Evolutionary conservation across 345 rosid genomes (phyloP).

Genomic region (Camelina sativa): DNA sequence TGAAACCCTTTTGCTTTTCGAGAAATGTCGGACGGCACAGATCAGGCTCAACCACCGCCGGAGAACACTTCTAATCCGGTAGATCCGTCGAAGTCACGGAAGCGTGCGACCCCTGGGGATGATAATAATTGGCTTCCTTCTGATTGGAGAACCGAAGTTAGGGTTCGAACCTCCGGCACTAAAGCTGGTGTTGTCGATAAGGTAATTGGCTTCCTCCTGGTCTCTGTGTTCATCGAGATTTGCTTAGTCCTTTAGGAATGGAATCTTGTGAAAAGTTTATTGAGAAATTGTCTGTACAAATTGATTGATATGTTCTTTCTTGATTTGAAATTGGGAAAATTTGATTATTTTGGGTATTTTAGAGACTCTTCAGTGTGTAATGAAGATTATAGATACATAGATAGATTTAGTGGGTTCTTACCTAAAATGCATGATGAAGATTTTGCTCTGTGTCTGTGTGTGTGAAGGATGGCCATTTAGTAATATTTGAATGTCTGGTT

Average conservation of each 20-base stretch:
- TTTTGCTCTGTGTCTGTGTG: background rate
- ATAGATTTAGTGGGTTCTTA: background rate
- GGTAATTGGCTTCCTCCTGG: constrained; percentile 45
- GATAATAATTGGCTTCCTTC: constrained; percentile 59
- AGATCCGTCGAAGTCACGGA: constrained; percentile 31
- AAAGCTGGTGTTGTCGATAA: constrained; percentile 75
- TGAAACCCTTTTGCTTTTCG: background rate
- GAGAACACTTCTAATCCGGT: constrained; percentile 12
- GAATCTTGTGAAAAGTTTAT: too few relatives aligned
- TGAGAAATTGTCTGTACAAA: background rate
- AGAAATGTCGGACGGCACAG: constrained; percentile 27
- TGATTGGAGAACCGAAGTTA: constrained; percentile 74
- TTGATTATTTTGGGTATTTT: background rate
- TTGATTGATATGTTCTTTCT: background rate
- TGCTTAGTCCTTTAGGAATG: background rate
- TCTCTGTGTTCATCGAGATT: background rate
- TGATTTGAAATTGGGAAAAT: background rate
- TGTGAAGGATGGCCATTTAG: background rate
- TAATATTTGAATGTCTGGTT: background rate
- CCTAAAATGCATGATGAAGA: background rate
- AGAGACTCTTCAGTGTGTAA: background rate
- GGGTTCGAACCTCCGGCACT: constrained; percentile 65
- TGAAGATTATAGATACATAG: background rate
- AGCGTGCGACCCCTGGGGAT: constrained; percentile 37
- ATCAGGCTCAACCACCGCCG: constrained; percentile 25